Conservation (phyloP, 768 basidiomycete genomes). For the Naganishia kalamii region DNA sequence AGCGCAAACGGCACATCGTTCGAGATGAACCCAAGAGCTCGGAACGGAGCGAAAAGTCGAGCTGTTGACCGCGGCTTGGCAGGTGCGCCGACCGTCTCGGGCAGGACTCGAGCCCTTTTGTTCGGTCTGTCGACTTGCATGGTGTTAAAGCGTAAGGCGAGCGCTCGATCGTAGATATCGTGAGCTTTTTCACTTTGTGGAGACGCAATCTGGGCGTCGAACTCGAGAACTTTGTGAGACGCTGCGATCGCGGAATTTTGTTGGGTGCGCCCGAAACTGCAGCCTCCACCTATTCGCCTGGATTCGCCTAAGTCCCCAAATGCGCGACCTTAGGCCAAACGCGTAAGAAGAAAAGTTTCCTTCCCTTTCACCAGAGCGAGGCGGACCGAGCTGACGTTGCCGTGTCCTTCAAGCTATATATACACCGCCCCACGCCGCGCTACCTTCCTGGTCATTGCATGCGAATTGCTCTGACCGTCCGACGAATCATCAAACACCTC, state of each 20-base stretch:
- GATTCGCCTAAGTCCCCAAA: conserved; percentile 7
- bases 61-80: conserved; percentile 21
- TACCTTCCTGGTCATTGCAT: background rate
- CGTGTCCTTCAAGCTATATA: background rate
- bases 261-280: background rate
- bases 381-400: background rate
- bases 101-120: conserved; percentile 5
- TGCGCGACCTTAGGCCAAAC: background rate
- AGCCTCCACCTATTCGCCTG: background rate
- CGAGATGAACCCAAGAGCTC: conserved; percentile 89
- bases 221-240: no score
- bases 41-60: conserved; percentile 78
- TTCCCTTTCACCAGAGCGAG: conserved; percentile 15
- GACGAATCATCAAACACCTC: background rate
- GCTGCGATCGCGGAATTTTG: no score
- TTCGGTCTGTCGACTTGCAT: conserved; percentile 6
- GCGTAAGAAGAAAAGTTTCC: conserved; percentile 3
- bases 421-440: background rate
- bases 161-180: no score
- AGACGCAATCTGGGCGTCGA: no score
- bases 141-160: background rate
- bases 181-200: no score
- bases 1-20: conserved; percentile 83
- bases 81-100: background rate
- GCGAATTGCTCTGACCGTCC: background rate